Percentiles rank a stretch among this genome's conserved stretches.
phyloP scores from a whole-genome alignment of 2,329 filamentous ascomycete genomes.

The Beauveria rudraprayagi region DNA sequence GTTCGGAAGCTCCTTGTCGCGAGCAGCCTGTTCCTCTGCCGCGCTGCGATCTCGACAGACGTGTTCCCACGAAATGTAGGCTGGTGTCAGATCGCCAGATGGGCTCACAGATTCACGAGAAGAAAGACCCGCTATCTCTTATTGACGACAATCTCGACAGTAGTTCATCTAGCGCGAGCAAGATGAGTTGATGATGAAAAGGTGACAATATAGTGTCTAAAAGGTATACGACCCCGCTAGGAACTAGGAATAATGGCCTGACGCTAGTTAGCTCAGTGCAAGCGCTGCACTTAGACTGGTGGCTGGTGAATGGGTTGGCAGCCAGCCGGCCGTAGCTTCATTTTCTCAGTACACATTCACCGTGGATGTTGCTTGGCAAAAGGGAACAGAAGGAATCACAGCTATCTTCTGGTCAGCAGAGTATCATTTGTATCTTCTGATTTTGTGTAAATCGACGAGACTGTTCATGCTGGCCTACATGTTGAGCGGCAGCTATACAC shows the following conservation, averaged over 20 bases:
- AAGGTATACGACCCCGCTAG: neutral
- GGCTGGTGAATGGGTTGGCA: no score
- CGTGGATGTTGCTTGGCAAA: neutral
- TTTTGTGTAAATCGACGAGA: neutral
- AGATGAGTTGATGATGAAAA: neutral
- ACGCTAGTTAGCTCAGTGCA: neutral
- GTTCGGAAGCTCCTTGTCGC: neutral
- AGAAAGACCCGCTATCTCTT: neutral
- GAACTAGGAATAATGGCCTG: neutral
- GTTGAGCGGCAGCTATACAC: no score
- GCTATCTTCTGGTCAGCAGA: neutral
- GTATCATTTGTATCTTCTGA: neutral
- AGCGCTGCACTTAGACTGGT: neutral
- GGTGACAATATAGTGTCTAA: neutral
- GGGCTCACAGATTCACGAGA: neutral
- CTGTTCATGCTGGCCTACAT: no score
- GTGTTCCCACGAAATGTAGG: no score
- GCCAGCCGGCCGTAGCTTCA: neutral
- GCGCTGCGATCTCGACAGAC: no score
- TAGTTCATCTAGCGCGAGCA: neutral
- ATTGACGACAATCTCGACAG: neutral
- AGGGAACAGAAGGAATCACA: neutral
- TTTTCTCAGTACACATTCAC: neutral
- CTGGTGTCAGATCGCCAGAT: slow-evolving; percentile 2
- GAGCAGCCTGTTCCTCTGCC: neutral